Percentiles rank a stretch among this genome's conserved stretches.
Evolutionary conservation across 768 basidiomycete genomes (phyloP).

Genomic region (Xanthoconium purpureum): DNA sequence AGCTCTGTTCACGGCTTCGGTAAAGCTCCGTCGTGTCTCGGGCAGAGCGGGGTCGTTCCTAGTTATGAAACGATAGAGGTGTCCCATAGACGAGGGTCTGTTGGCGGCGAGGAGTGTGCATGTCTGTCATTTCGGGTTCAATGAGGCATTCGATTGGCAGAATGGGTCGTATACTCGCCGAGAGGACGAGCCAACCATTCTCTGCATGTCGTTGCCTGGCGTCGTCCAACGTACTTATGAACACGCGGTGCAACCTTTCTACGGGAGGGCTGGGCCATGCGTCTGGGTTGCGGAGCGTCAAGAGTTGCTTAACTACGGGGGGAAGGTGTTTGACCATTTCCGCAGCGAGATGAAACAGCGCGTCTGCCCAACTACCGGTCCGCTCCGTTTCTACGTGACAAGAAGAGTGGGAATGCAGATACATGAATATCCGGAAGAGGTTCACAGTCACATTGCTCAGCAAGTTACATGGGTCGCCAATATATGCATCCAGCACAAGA

Average conservation of each 20-base stretch:
- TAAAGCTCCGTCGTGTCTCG: constrained; percentile 41
- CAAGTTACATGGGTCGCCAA: constrained; percentile 19
- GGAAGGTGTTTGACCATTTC: constrained; percentile 50
- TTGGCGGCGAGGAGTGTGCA: constrained; percentile 83
- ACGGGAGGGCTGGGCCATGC: constrained; percentile 55
- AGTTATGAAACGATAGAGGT: constrained; percentile 78
- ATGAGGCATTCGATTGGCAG: constrained; percentile 16
- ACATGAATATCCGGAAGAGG: not conserved
- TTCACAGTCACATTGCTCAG: constrained; percentile 19
- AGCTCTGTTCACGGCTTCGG: constrained; percentile 65
- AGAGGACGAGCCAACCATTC: constrained; percentile 78
- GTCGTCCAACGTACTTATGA: constrained; percentile 61
- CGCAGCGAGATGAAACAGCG: not conserved
- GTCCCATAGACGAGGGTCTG: constrained; percentile 72
- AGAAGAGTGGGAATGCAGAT: constrained; percentile 4
- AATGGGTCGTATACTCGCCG: constrained; percentile 44
- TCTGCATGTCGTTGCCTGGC: constrained; percentile 63
- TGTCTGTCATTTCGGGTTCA: constrained; percentile 50
- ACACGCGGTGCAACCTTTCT: constrained; percentile 49
- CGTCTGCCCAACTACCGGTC: not conserved
- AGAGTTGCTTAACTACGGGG: constrained; percentile 65
- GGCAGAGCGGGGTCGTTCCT: constrained; percentile 41
- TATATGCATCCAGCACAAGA: constrained; percentile 21
- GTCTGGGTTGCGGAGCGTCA: constrained; percentile 64
- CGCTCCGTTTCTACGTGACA: not conserved